These are phyloP conservation scores for Cotoneaster glaucophyllus DNA, from an alignment of 306 rosid genomes.

Conservation along the genomic window DNA sequence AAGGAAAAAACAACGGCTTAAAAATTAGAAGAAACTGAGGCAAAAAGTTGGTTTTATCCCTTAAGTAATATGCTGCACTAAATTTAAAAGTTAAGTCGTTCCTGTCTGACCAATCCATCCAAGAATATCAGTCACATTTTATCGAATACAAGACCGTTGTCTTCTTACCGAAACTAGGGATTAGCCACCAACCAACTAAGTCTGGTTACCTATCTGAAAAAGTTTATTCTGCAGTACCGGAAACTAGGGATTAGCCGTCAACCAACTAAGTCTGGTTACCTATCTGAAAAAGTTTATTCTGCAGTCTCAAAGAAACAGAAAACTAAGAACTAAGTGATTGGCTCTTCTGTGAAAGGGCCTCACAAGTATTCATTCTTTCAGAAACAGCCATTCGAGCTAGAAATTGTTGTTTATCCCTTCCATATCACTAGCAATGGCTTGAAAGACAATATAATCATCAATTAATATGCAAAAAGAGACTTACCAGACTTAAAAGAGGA, in stretches of 20 bases:
- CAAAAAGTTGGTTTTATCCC: not conserved
- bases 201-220: not conserved
- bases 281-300: not conserved
- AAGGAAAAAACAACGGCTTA: not conserved
- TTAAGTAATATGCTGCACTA: not conserved
- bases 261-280: not conserved
- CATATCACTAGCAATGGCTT: not conserved
- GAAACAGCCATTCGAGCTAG: not conserved
- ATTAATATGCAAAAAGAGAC: not conserved
- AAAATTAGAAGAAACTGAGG: not conserved
- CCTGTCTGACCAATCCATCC: not conserved
- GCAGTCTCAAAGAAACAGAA: not conserved
- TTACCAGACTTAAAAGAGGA: not conserved
- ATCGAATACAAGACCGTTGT: not conserved
- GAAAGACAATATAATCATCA: not conserved
- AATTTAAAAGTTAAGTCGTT: not conserved
- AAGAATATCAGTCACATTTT: not conserved
- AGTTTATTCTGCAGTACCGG: not conserved
- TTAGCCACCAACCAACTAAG: not conserved
- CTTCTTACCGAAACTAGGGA: not conserved
- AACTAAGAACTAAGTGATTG: not conserved
- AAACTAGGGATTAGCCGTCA: not conserved
- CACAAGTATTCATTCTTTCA: not conserved
- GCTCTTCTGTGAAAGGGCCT: not conserved
- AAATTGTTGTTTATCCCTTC: not conserved